phyloP scores from a whole-genome alignment of 306 rosid genomes.

The Cucurbita argyrosperma region DNA sequence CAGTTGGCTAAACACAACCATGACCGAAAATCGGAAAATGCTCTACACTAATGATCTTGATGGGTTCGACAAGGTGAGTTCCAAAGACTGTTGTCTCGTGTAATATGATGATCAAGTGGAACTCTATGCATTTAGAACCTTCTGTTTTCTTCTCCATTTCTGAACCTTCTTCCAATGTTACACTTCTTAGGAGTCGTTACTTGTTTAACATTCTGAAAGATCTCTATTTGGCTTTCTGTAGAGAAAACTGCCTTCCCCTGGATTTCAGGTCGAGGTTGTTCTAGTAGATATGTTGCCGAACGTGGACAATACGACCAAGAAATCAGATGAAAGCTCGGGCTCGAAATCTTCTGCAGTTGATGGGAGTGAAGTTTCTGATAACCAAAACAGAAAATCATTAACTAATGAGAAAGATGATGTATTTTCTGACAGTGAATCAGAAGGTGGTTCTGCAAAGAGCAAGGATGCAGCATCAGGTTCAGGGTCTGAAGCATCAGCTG shows the following conservation, averaged over 20 bases:
- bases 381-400: constrained; percentile 22
- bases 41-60: constrained; percentile 65
- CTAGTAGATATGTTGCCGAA: constrained; percentile 42
- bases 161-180: not conserved
- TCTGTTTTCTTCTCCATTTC: not conserved
- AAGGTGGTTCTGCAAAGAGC: constrained; percentile 49
- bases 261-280: constrained; percentile 87
- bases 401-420: constrained; percentile 62
- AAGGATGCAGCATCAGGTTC: constrained; percentile 29
- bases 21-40: constrained; percentile 81
- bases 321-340: constrained; percentile 56
- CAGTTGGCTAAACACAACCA: constrained; percentile 93
- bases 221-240: constrained; percentile 18
- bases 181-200: not conserved
- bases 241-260: constrained; percentile 95
- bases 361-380: constrained; percentile 17
- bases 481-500: constrained; percentile 17
- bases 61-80: constrained; percentile 80
- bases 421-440: constrained; percentile 75
- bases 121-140: not conserved
- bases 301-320: constrained; percentile 29
- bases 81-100: not conserved
- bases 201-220: not conserved
- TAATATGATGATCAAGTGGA: not conserved
- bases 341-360: constrained; percentile 28